A percentile compares a stretch with the other conserved stretches of the same genome.
These are phyloP conservation scores for Suillus alpinus DNA, from an alignment of 768 basidiomycete genomes.

Conservation along the genomic window DNA sequence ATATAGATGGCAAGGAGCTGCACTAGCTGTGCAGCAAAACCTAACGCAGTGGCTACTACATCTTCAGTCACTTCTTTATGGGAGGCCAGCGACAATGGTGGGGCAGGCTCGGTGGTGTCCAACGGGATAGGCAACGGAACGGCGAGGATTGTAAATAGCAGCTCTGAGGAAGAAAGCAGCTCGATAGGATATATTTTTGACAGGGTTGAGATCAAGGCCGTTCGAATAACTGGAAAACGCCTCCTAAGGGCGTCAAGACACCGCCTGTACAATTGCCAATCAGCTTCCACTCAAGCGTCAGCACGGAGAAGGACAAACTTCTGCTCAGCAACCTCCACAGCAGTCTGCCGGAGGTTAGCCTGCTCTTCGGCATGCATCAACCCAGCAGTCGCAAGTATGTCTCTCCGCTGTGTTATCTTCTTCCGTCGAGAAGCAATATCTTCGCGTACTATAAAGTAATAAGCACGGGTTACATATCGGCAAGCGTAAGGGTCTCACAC, in stretches of 20 bases:
- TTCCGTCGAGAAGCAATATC: slow-evolving; percentile 43
- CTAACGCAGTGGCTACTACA: slow-evolving; percentile 82
- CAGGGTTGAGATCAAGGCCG: slow-evolving; percentile 65
- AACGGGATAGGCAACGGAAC: slow-evolving; percentile 91
- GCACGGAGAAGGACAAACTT: slow-evolving; percentile 28
- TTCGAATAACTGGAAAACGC: slow-evolving; percentile 52
- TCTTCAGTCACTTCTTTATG: slow-evolving; percentile 81
- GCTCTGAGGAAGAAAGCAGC: slow-evolving; percentile 73
- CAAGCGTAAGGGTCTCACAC: slow-evolving; percentile 39
- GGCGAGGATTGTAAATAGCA: slow-evolving; percentile 85
- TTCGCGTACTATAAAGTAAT: slow-evolving; percentile 36
- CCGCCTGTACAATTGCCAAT: slow-evolving; percentile 34
- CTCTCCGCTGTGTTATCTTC: slow-evolving; percentile 44
- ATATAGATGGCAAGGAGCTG: slow-evolving; percentile 79
- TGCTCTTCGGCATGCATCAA: slow-evolving; percentile 35
- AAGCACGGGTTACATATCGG: slow-evolving; percentile 12
- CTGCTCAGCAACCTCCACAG: slow-evolving; percentile 36
- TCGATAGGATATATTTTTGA: slow-evolving; percentile 87
- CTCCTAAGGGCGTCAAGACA: slow-evolving; percentile 45
- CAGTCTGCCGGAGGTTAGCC: slow-evolving; percentile 21
- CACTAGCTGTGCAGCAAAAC: slow-evolving; percentile 85
- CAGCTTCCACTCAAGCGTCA: slow-evolving; percentile 5
- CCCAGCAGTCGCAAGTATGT: slow-evolving; percentile 43
- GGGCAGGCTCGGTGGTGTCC: slow-evolving; percentile 72
- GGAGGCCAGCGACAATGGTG: slow-evolving; percentile 67